Evolutionary conservation across 2,329 filamentous ascomycete genomes (phyloP).

Genomic region (Trichoderma harzianum): DNA sequence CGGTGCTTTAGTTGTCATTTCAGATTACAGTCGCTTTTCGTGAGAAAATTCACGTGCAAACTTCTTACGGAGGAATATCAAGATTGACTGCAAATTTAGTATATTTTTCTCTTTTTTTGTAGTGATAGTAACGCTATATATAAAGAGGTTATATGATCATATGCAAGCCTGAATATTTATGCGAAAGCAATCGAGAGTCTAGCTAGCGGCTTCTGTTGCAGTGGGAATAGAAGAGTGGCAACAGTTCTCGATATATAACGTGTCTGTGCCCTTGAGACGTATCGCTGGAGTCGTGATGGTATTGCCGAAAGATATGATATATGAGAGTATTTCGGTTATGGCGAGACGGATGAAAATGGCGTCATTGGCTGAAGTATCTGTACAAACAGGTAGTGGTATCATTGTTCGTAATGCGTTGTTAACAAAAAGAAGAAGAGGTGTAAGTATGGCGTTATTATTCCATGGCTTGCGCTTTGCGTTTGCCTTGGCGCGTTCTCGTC

Average conservation of each 20-base stretch:
- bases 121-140: neutral
- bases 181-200: neutral
- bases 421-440: neutral
- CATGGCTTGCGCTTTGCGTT: conserved; percentile 34
- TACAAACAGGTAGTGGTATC: neutral
- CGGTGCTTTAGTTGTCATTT: neutral
- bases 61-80: neutral
- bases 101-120: neutral
- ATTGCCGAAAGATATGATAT: neutral
- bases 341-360: neutral
- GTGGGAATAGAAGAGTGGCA: neutral
- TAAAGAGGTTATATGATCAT: neutral
- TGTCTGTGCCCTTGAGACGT: neutral
- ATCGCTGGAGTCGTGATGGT: neutral
- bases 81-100: neutral
- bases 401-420: neutral
- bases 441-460: conserved; percentile 22
- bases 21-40: neutral
- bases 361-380: neutral
- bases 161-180: neutral
- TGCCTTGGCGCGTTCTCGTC: conserved; percentile 53
- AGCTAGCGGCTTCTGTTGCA: neutral
- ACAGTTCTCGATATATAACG: neutral
- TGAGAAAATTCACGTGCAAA: neutral
- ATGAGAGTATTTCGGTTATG: neutral